Evolutionary conservation across 2,329 filamentous ascomycete species (phyloP).

Genomic region (Pezicula radicicola): DNA sequence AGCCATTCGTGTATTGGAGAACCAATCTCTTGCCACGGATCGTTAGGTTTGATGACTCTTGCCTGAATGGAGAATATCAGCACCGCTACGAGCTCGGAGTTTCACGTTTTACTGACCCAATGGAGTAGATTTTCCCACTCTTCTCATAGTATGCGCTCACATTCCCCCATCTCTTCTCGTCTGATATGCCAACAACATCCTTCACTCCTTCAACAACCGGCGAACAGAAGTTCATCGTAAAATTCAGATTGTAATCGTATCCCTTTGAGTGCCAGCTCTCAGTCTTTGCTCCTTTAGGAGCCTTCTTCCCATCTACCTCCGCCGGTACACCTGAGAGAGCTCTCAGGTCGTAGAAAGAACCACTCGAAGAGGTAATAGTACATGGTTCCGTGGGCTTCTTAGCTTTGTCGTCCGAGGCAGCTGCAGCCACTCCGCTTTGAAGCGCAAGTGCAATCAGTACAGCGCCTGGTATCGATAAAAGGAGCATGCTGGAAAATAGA

Average conservation of each 20-base stretch:
- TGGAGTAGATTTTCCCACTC: conserved; percentile 65
- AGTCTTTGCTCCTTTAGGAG: conserved; percentile 50
- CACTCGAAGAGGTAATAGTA: conserved; percentile 25
- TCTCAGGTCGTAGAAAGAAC: conserved; percentile 30
- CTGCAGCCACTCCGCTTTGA: conserved; percentile 17
- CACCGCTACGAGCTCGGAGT: background rate
- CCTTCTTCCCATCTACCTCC: conserved; percentile 29
- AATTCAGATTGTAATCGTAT: conserved; percentile 71
- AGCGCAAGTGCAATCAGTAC: conserved; percentile 24
- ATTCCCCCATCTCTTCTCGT: conserved; percentile 62
- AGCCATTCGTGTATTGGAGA: conserved; percentile 74
- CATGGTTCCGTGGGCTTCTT: conserved; percentile 25
- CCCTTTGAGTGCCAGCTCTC: conserved; percentile 64
- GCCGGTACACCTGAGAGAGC: conserved; percentile 22
- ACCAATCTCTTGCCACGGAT: conserved; percentile 72
- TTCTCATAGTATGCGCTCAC: conserved; percentile 75
- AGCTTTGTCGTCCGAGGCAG: conserved; percentile 21
- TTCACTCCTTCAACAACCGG: conserved; percentile 66
- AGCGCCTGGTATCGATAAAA: conserved; percentile 19
- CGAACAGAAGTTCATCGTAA: conserved; percentile 79
- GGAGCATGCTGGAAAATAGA: conserved; percentile 18
- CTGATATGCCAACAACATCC: conserved; percentile 58
- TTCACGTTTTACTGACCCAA: conserved; percentile 56
- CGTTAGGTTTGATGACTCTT: conserved; percentile 35
- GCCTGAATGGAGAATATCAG: conserved; percentile 8